Evolutionary conservation across 257 asterid species (phyloP), one percentile per base, ranked within the genome.

Genomic region (Solanum phureja): DNA sequence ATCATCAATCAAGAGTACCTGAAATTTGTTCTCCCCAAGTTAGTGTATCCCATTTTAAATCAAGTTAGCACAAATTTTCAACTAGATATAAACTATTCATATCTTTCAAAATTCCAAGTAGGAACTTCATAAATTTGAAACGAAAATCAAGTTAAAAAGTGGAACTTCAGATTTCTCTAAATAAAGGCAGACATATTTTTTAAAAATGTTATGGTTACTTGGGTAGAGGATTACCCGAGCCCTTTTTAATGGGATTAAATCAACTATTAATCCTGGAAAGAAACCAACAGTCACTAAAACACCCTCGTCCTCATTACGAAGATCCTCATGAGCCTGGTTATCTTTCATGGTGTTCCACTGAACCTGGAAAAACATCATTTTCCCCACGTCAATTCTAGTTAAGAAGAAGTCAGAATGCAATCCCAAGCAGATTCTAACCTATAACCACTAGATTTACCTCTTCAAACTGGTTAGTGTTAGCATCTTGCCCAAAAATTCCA

Each of bases 401-500:
- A 75, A 37, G 34, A 75, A 46, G 46, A 23, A 69, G 86, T 16
- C 23, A 35, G 38, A 23, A 82, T 71, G 34, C 49, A 83, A 38
- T 35, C 12, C 49, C 56, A 73, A 42, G 8, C n/a, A 42, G 60
- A 56, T 81, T 68, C 11, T n/a, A 31, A 11, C 23, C 23, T 44
- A 21, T 74, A 86, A 9, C 34, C 71, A 88, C 19, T 33, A 79
- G 56, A 69, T 56, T 88, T 83, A 94, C 99, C 98, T 96, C 98
- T 79, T 90, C 92, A 90, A 92, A 89, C 86, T 92, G 91, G 91
- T 91, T 90, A 27, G 95, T 92, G 69, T 62, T 87, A 42, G 91
- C 94, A 88, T 94, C 94, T 92, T 91, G 92, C 82, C 98, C 99
- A 85, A 94, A 91, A 89, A 94, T 83, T 89, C 98, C 98, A 87